Evolutionary conservation across 2,329 filamentous ascomycete genomes (phyloP).

Genomic region (Talaromyces sp.): DNA sequence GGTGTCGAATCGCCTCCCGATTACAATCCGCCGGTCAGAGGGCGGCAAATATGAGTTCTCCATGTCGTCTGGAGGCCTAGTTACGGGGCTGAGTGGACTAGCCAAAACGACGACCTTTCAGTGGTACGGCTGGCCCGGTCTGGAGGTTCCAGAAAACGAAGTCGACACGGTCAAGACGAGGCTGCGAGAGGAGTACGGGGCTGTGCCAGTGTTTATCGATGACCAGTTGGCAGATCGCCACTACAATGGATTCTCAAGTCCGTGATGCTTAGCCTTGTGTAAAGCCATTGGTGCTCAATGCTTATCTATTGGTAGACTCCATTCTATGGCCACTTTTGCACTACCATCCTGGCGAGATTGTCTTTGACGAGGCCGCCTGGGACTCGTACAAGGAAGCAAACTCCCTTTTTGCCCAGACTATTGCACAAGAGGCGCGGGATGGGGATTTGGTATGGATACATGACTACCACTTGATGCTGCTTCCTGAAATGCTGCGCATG

Average conservation of each 20-base stretch:
- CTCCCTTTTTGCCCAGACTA: constrained; percentile 80
- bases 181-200: constrained; percentile 77
- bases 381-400: constrained; percentile 90
- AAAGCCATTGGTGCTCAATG: neutral
- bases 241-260: constrained; percentile 95
- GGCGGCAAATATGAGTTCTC: constrained; percentile 84
- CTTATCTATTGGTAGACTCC: constrained; percentile 58
- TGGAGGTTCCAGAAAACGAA: constrained; percentile 82
- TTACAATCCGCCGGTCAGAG: constrained; percentile 86
- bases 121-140: constrained; percentile 94
- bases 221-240: constrained; percentile 86
- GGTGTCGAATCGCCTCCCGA: constrained; percentile 85
- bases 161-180: constrained; percentile 64
- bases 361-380: constrained; percentile 94
- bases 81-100: constrained; percentile 82
- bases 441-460: constrained; percentile 97
- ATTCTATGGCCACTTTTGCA: constrained; percentile 99
- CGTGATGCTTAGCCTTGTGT: constrained; percentile 24
- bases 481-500: constrained; percentile 91
- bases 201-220: constrained; percentile 82
- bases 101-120: constrained; percentile 86
- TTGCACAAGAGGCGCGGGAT: constrained; percentile 82
- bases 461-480: constrained; percentile 96
- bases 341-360: constrained; percentile 97
- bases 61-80: constrained; percentile 90